Base-by-base conservation (phyloP, 2,329 filamentous ascomycete species). In the Ascochyta pisi region DNA sequence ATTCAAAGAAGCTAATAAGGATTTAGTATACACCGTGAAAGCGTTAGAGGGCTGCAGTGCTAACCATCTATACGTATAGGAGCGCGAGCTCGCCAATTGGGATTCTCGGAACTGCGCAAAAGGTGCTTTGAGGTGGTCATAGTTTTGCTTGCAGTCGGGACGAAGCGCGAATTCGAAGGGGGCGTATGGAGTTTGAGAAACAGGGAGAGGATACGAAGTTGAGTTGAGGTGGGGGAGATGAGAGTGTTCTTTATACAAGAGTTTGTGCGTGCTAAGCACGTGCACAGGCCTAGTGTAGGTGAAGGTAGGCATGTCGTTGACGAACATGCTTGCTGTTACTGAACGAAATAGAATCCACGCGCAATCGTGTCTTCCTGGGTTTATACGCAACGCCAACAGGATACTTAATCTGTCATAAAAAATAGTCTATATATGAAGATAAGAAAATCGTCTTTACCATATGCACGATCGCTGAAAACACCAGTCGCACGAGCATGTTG, bases 251-350 rank as follows among this genome's bases (percentile, higher is more conserved):
- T 7, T 38, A 19, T 46, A 27, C 2, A 38, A 4, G 6, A 15
- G 24, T 31, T 23, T 37, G 31, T 27, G 47, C 22, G 29, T 5
- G 37, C 46, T 34, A 50, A 50, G 38, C 31, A 42, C 15, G 15
- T 37, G 47, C 47, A 50, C 47, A 35, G 22, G 29, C 46, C 22
- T 22, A 35, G 26, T 37, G 15, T n/a, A 42, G 23, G 47, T 50
- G 38, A 42, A 50, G 16, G 47, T 26, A 42, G 16, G 29, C n/a
- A 23, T 8, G 9, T 33, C 37, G 31, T 19, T 10, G 24, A 15
- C 22, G 43, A 37, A 37, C 24, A 24, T 19, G 27, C 4, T 27
- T 24, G 38, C 38, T 29, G 1, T 42, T 7, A 9, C n/a, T 7
- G 23, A 37, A 50, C 3, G n/a, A 3, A 8, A 37, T 42, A n/a